phyloP scores from a whole-genome alignment of 176 grass and related monocot species.

The Oryza coarctata region DNA sequence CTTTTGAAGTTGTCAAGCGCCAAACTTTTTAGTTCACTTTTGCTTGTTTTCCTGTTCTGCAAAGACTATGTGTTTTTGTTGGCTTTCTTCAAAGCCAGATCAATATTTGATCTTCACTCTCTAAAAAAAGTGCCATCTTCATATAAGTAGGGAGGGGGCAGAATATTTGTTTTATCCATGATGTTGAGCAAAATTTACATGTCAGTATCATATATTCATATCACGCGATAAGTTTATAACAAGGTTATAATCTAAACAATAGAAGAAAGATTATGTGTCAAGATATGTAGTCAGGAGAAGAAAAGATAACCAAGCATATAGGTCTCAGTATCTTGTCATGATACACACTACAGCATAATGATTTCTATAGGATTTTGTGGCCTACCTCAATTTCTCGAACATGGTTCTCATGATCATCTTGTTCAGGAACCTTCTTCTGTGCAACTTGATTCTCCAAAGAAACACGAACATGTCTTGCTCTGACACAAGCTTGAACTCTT shows the following conservation, averaged over 20 bases:
- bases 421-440: constrained; percentile 52
- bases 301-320: background rate
- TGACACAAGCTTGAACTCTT: constrained; percentile 83
- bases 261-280: background rate
- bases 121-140: background rate
- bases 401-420: constrained; percentile 47
- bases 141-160: background rate
- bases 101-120: too few species aligned
- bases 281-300: background rate
- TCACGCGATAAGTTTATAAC: background rate
- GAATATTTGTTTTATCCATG: background rate
- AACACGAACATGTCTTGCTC: constrained; percentile 75
- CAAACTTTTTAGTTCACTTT: too few species aligned
- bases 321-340: background rate
- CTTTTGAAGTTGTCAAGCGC: too few species aligned
- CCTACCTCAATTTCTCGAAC: constrained; percentile 83
- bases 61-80: too few species aligned
- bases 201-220: background rate
- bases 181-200: background rate
- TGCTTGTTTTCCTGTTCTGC: too few species aligned
- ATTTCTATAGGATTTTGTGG: background rate
- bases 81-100: too few species aligned
- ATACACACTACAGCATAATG: constrained; percentile 3
- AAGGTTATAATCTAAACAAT: background rate
- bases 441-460: constrained; percentile 74